Evolutionary conservation across 2,329 filamentous ascomycete species (phyloP).

Genomic region (Coleophoma eucalyptorum): DNA sequence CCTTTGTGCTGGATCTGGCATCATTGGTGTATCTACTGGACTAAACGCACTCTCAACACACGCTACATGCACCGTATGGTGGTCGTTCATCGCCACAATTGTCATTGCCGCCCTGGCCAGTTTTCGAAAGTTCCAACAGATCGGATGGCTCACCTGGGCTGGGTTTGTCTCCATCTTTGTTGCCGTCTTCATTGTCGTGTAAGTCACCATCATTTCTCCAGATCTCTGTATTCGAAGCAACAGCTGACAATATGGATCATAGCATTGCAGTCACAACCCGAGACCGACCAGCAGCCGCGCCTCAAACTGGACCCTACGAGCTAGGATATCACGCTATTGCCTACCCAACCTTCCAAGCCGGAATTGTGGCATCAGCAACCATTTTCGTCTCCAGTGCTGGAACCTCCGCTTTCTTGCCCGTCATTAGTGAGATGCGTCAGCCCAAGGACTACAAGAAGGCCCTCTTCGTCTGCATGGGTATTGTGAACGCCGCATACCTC

Average conservation of each 20-base stretch:
- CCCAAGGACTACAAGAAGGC: conserved; percentile 58
- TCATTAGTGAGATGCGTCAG: conserved; percentile 61
- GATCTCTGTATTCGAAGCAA: too few relatives aligned
- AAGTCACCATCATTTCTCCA: background rate
- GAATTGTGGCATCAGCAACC: conserved; percentile 52
- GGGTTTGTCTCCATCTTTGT: conserved; percentile 55
- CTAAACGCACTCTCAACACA: conserved; percentile 57
- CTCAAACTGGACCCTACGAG: conserved; percentile 53
- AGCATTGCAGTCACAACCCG: conserved; percentile 50
- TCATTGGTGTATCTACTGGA: conserved; percentile 54
- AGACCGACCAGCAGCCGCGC: conserved; percentile 56
- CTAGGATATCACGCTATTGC: conserved; percentile 54
- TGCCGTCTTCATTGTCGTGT: conserved; percentile 47
- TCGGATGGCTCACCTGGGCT: conserved; percentile 58
- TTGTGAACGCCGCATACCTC: conserved; percentile 54
- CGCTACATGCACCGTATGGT: conserved; percentile 55
- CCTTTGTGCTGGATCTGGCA: conserved; percentile 51
- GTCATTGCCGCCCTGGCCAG: conserved; percentile 45
- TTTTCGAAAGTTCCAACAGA: conserved; percentile 55
- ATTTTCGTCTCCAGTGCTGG: conserved; percentile 58
- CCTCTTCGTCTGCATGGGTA: conserved; percentile 52
- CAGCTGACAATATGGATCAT: too few relatives aligned
- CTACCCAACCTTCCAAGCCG: conserved; percentile 52
- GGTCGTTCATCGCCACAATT: conserved; percentile 46
- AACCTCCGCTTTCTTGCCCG: conserved; percentile 57